Evolutionary conservation across 2,329 filamentous ascomycete species (phyloP).

Genomic region (Microdochium trichocladiopsis): DNA sequence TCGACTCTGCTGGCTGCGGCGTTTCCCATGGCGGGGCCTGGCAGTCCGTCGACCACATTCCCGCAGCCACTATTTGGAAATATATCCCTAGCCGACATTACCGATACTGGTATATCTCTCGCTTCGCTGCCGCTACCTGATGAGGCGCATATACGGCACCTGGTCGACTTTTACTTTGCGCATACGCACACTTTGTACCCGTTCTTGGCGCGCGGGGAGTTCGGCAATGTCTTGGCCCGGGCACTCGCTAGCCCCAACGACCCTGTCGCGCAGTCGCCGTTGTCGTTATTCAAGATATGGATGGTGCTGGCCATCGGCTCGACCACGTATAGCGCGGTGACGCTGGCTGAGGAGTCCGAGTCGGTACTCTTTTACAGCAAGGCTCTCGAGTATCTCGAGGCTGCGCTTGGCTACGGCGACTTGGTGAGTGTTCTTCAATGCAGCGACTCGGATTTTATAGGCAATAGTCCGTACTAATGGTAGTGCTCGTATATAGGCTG

Average conservation of each 20-base stretch:
- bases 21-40: slow-evolving; percentile 12
- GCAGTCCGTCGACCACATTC: slow-evolving; percentile 9
- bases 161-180: slow-evolving; percentile 36
- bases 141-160: slow-evolving; percentile 16
- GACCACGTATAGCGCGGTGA: slow-evolving; percentile 33
- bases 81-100: slow-evolving; percentile 17
- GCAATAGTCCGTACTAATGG: neutral
- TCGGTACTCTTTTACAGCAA: slow-evolving; percentile 34
- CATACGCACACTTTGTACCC: slow-evolving; percentile 40
- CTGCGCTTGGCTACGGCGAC: slow-evolving; percentile 26
- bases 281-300: slow-evolving; percentile 34
- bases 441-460: neutral
- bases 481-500: slow-evolving; percentile 19
- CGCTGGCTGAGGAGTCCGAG: slow-evolving; percentile 33
- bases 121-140: slow-evolving; percentile 10
- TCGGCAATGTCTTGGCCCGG: slow-evolving; percentile 18
- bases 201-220: neutral
- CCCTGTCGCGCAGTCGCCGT: slow-evolving; percentile 19
- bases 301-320: slow-evolving; percentile 41
- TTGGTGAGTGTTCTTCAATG: slow-evolving; percentile 19
- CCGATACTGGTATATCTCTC: slow-evolving; percentile 11
- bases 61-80: slow-evolving; percentile 22
- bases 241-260: slow-evolving; percentile 24
- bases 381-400: slow-evolving; percentile 32
- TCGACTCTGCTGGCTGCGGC: slow-evolving; percentile 14